Evolutionary conservation across 139 green algal species (phyloP).

Genomic region (Micractinium conductrix): DNA sequence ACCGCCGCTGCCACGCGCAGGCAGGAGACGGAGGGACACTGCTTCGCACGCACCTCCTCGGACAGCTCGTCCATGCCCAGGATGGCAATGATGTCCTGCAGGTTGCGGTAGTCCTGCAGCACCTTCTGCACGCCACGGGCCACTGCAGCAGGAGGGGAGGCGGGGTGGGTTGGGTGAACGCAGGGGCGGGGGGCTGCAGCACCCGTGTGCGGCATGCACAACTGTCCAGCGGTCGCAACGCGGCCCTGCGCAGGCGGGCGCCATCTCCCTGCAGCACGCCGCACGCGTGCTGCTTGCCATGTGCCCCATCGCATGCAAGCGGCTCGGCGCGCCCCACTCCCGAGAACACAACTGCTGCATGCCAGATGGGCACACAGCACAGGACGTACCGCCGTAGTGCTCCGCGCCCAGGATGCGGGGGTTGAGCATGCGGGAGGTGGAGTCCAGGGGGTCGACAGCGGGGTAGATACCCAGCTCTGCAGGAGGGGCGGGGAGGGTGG

Average conservation of each 20-base stretch:
- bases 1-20: no score
- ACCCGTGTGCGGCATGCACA: no score
- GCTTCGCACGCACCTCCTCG: constrained; percentile 79
- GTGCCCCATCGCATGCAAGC: no score
- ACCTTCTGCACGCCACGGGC: constrained; percentile 98
- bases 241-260: no score
- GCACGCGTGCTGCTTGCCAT: not conserved
- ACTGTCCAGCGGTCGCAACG: no score
- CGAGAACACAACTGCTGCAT: no score
- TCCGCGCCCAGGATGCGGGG: constrained; percentile 94
- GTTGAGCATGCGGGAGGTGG: constrained; percentile 97
- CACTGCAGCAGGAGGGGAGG: constrained; percentile 31
- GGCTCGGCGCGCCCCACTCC: no score
- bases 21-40: no score
- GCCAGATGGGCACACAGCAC: no score
- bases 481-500: not conserved
- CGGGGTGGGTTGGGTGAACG: not conserved
- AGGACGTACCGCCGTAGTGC: constrained; percentile 84
- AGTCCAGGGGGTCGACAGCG: constrained; percentile 99
- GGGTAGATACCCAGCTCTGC: constrained; percentile 99
- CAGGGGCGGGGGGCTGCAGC: not conserved
- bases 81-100: constrained; percentile 99
- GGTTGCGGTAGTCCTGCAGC: constrained; percentile 97
- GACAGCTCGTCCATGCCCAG: constrained; percentile 99
- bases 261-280: no score